These are phyloP conservation scores for Tylopilus sp. DNA, from an alignment of 768 basidiomycete genomes.

Conservation along the genomic window DNA sequence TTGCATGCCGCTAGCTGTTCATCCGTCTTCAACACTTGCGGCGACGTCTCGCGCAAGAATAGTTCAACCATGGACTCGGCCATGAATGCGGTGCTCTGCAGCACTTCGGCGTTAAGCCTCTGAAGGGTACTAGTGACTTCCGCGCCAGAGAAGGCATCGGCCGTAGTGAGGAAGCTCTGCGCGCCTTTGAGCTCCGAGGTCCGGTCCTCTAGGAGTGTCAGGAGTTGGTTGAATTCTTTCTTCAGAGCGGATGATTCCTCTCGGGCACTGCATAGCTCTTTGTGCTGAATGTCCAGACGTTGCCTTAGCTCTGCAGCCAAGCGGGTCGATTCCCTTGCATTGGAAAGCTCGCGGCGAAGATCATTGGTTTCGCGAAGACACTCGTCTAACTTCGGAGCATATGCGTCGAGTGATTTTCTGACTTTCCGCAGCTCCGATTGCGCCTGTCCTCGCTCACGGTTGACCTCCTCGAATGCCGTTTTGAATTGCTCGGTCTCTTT, in stretches of 20 bases:
- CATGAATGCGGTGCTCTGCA: slow-evolving; percentile 45
- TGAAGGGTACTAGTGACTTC: slow-evolving; percentile 45
- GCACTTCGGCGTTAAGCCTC: slow-evolving; percentile 45
- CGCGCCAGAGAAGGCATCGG: slow-evolving; percentile 40
- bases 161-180: slow-evolving; percentile 43
- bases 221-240: slow-evolving; percentile 27
- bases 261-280: slow-evolving; percentile 20
- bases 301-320: slow-evolving; percentile 11
- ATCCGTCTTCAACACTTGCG: slow-evolving; percentile 10
- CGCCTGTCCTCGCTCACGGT: slow-evolving; percentile 16
- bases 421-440: slow-evolving; percentile 21
- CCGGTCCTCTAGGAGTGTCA: slow-evolving; percentile 36
- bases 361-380: slow-evolving; percentile 14
- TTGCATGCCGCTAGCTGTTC: slow-evolving; percentile 25
- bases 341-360: slow-evolving; percentile 16
- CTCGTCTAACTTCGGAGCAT: slow-evolving; percentile 18
- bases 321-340: slow-evolving; percentile 11
- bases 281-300: slow-evolving; percentile 18
- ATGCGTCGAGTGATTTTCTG: slow-evolving; percentile 19
- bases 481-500: slow-evolving; percentile 17
- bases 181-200: slow-evolving; percentile 44
- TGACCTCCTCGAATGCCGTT: slow-evolving; percentile 25
- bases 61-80: slow-evolving; percentile 46
- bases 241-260: slow-evolving; percentile 28
- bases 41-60: slow-evolving; percentile 27